Conservation (phyloP, 768 basidiomycete genomes). For the Xanthoconium stramineum region DNA sequence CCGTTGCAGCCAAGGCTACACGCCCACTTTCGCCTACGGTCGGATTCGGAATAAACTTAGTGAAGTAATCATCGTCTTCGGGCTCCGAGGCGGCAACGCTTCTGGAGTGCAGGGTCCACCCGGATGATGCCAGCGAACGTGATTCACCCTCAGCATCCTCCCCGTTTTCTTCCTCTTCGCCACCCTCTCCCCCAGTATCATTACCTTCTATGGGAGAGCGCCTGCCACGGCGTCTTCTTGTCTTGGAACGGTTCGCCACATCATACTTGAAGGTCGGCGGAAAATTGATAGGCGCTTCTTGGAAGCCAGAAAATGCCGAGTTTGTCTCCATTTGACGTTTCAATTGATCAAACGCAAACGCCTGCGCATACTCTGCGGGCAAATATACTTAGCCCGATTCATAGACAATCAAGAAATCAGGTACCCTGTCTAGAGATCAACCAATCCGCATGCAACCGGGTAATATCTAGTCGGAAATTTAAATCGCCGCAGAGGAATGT, state of each 20-base stretch:
- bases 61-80: slow-evolving; percentile 43
- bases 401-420: not conserved
- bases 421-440: slow-evolving; percentile 76
- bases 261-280: slow-evolving; percentile 95
- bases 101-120: slow-evolving; percentile 44
- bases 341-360: slow-evolving; percentile 89
- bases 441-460: slow-evolving; percentile 93
- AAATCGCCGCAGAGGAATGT: slow-evolving; percentile 89
- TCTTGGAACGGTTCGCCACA: slow-evolving; percentile 56
- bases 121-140: slow-evolving; percentile 53
- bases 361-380: slow-evolving; percentile 70
- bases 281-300: slow-evolving; percentile 78
- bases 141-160: slow-evolving; percentile 47
- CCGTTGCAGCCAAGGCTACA: slow-evolving; percentile 38
- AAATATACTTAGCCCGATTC: slow-evolving; percentile 7
- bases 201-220: slow-evolving; percentile 38
- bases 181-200: slow-evolving; percentile 38
- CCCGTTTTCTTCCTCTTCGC: slow-evolving; percentile 34
- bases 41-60: slow-evolving; percentile 23
- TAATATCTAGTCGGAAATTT: slow-evolving; percentile 87
- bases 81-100: slow-evolving; percentile 28
- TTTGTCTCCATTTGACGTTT: slow-evolving; percentile 69
- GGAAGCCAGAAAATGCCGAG: slow-evolving; percentile 71
- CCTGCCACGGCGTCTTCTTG: slow-evolving; percentile 36
- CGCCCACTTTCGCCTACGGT: slow-evolving; percentile 34